phyloP scores from a whole-genome alignment of 176 grass and related monocot genomes.

The Areca catechu region DNA sequence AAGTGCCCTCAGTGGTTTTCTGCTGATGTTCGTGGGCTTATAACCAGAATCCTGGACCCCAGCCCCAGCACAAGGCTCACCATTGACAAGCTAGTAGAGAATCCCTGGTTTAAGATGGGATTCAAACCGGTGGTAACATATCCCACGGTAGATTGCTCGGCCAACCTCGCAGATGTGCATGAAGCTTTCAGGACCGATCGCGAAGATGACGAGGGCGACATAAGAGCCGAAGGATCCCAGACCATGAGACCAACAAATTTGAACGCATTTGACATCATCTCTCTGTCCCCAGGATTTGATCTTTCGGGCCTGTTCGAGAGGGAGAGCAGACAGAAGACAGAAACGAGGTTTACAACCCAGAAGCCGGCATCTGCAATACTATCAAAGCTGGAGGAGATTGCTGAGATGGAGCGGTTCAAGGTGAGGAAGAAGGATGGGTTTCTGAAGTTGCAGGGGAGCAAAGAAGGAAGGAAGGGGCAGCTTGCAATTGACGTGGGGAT shows the following conservation, averaged over 20 bases:
- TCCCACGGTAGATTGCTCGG: neutral
- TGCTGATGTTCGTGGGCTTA: neutral
- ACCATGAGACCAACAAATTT: constrained; percentile 28
- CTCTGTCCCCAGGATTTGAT: constrained; percentile 50
- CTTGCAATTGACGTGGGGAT: constrained; percentile 45
- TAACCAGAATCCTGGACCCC: constrained; percentile 5
- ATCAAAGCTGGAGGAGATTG: constrained; percentile 43
- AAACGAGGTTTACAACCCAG: constrained; percentile 42
- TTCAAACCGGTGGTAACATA: neutral
- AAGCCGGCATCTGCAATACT: constrained; percentile 30
- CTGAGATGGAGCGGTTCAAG: constrained; percentile 34
- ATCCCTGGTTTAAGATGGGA: constrained; percentile 4
- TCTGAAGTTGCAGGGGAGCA: constrained; percentile 30
- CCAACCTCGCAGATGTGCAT: neutral
- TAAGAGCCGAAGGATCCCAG: constrained; percentile 13
- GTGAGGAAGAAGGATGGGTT: constrained; percentile 50
- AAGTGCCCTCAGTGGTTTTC: constrained; percentile 15
- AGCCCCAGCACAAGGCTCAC: constrained; percentile 5
- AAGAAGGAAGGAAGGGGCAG: constrained; percentile 48
- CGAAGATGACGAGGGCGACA: constrained; percentile 15
- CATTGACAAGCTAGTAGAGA: neutral
- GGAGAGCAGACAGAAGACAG: constrained; percentile 13
- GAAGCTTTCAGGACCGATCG: constrained; percentile 2
- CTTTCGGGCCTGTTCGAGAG: constrained; percentile 47
- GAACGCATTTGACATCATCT: constrained; percentile 67